Evolutionary conservation across 2,329 filamentous ascomycete species (phyloP).

Genomic region (Colletotrichum coccodes): DNA sequence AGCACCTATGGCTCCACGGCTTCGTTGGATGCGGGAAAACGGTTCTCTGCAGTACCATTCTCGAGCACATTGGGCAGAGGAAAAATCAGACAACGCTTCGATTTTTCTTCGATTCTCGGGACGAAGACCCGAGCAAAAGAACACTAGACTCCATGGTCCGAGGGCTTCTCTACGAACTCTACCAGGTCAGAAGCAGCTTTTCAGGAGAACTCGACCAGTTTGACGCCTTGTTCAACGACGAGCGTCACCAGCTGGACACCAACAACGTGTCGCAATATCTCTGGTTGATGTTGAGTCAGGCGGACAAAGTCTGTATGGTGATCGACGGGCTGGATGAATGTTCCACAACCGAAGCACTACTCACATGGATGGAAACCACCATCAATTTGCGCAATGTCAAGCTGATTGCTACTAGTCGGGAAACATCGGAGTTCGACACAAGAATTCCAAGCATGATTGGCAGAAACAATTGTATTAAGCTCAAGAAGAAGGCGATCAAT

Average conservation of each 20-base stretch:
- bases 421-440: not conserved
- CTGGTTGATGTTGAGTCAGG: too few species aligned
- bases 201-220: too few species aligned
- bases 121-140: too few species aligned
- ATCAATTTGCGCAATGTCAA: not conserved
- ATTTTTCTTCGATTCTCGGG: too few species aligned
- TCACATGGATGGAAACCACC: not conserved
- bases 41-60: conserved; percentile 21
- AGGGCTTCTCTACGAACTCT: too few species aligned
- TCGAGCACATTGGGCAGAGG: conserved; percentile 30
- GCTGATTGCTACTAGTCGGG: conserved; percentile 2
- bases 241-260: too few species aligned
- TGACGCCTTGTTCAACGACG: too few species aligned
- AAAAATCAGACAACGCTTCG: too few species aligned
- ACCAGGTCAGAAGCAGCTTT: too few species aligned
- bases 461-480: not conserved
- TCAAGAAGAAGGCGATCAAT: not conserved
- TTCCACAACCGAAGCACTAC: not conserved
- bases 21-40: conserved; percentile 36
- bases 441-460: not conserved
- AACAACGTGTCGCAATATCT: too few species aligned
- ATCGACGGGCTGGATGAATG: conserved; percentile 1
- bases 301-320: too few species aligned
- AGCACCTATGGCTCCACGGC: conserved; percentile 35
- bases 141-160: too few species aligned